phyloP scores from a whole-genome alignment of 2,329 filamentous ascomycete genomes.

The Pseudopyrenochaeta lycopersici region DNA sequence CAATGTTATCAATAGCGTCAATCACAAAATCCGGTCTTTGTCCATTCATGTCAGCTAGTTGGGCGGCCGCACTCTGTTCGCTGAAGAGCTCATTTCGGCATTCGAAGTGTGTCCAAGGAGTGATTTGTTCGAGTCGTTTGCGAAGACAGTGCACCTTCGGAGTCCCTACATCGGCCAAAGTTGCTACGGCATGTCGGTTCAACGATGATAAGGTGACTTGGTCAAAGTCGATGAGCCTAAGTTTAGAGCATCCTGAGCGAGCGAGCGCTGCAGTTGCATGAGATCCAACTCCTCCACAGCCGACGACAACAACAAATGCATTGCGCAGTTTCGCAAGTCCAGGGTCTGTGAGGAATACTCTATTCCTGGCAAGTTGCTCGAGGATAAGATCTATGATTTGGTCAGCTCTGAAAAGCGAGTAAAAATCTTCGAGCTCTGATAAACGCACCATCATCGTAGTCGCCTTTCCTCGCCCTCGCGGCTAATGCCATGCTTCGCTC shows the following conservation, averaged over 20 bases:
- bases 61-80: conserved; percentile 67
- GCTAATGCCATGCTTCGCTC: conserved; percentile 67
- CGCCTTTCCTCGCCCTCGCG: conserved; percentile 67
- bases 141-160: conserved; percentile 89
- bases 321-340: conserved; percentile 81
- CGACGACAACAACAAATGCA: conserved; percentile 88
- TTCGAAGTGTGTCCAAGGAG: conserved; percentile 93
- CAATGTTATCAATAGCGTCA: conserved; percentile 98
- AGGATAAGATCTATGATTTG: conserved; percentile 77
- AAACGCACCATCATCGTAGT: conserved; percentile 68
- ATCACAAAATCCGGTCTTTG: conserved; percentile 85
- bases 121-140: conserved; percentile 81
- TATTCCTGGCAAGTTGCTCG: conserved; percentile 92
- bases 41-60: conserved; percentile 74
- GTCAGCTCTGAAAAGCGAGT: conserved; percentile 5
- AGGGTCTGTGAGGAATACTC: conserved; percentile 85
- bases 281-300: conserved; percentile 93
- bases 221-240: conserved; percentile 95
- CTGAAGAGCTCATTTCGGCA: conserved; percentile 85
- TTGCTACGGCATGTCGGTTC: conserved; percentile 95
- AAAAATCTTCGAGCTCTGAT: background rate
- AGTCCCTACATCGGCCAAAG: conserved; percentile 89
- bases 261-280: conserved; percentile 88
- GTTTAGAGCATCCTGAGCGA: conserved; percentile 85
- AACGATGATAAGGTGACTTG: conserved; percentile 94